Base-by-base conservation (phyloP, 495 filamentous ascomycete species). In the Saxophila tyrrhenica region DNA sequence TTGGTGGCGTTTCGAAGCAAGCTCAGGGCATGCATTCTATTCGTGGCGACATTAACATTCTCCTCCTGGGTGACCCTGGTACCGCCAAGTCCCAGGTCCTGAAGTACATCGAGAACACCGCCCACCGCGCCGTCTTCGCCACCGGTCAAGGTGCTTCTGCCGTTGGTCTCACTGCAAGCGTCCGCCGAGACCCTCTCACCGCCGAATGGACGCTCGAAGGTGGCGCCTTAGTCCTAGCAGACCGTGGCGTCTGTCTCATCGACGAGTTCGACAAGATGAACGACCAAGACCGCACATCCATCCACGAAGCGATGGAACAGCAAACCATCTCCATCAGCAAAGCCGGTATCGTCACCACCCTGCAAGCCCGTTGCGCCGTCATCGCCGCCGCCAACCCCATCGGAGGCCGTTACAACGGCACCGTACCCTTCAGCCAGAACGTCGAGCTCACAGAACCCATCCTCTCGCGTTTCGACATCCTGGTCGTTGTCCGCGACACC, bases 241-340 rank as follows among this genome's bases (percentile, higher is more conserved):
- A 99, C 69, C 84, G 86, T 55, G 94, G 94, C 42, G 94, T 87
- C 35, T 99, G 94, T 65, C 75, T 99, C 25, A 99, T 99, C 61
- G 94, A 99, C 67, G 94, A 99, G 69, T 99, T 99, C 69, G 94
- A 99, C 78, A 99, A 99, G 77, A 99, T 99, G 94, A 99, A 99
- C 70, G 94, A 99, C 67, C 89, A 97, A 62, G 94, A 99, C 67
- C 76, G 92, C 42, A 99, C 94, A 0, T 94, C 87, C 21, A 99
- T 99, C 66, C 94, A 99, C 77, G 94, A 99, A 75, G 94, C 94
- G 54, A 99, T 99, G 94, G 94, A 99, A 69, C 94, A 99, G 69
- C 94, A 99, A 67, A 97, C 94, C n/a, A 99, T 99, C 61, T 99
- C 94, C 50, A 97, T 99, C 69, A 95, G 89, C 54, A 99, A 99